Conservation (phyloP, 352 stramenopile genomes). For the Nothophytophthora sp. region DNA sequence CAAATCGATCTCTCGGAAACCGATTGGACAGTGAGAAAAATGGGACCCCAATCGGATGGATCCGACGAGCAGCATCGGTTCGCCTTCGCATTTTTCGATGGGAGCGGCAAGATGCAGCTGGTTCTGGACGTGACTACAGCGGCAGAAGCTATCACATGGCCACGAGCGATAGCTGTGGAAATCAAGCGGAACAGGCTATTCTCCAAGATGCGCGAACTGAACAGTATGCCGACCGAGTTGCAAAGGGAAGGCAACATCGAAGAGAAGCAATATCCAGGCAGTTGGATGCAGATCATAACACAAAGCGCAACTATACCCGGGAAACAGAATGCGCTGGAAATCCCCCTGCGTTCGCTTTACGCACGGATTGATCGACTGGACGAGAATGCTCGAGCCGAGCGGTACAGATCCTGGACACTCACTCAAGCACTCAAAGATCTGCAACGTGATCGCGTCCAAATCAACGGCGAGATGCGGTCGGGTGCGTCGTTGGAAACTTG, state of each 20-base stretch:
- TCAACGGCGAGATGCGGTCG: slow-evolving; percentile 45
- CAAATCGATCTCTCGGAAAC: slow-evolving; percentile 44
- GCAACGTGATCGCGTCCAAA: slow-evolving; percentile 52
- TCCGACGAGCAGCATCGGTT: slow-evolving; percentile 27
- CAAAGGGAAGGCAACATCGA: background rate
- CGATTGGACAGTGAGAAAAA: slow-evolving; percentile 54
- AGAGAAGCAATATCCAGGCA: slow-evolving; percentile 1
- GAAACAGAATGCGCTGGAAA: slow-evolving; percentile 16
- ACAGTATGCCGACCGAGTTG: background rate
- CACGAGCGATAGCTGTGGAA: slow-evolving; percentile 42
- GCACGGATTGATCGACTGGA: slow-evolving; percentile 44
- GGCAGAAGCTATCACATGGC: slow-evolving; percentile 43
- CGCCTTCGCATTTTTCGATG: slow-evolving; percentile 74
- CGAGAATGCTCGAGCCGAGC: slow-evolving; percentile 32
- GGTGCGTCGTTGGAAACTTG: slow-evolving; percentile 32
- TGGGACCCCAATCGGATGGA: slow-evolving; percentile 24
- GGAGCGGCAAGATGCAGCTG: slow-evolving; percentile 35
- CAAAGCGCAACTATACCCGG: slow-evolving; percentile 1
- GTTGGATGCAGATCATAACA: slow-evolving; percentile 18
- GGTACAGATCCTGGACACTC: slow-evolving; percentile 51
- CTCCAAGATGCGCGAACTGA: slow-evolving; percentile 20
- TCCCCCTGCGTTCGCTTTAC: slow-evolving; percentile 61
- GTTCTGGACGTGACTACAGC: slow-evolving; percentile 54
- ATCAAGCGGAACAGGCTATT: slow-evolving; percentile 36
- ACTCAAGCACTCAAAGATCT: slow-evolving; percentile 70